Evolutionary conservation across 106 monocot genomes (phyloP).

Genomic region (Hemerocallis citrina): DNA sequence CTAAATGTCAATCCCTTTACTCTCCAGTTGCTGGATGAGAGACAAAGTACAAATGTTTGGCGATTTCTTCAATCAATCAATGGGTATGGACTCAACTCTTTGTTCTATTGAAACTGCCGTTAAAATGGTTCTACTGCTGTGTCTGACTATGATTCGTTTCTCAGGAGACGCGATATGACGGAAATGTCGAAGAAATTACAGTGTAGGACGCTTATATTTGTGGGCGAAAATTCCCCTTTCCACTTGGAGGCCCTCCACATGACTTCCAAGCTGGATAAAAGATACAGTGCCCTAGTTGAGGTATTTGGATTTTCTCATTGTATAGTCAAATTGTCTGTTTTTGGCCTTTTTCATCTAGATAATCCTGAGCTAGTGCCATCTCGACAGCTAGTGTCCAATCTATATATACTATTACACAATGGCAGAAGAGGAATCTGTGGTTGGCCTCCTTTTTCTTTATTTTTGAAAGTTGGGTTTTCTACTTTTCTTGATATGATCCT

Average conservation of each 20-base stretch:
- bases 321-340: too few species aligned
- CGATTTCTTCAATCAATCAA: conserved; percentile 64
- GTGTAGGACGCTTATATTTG: conserved; percentile 62
- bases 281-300: conserved; percentile 71
- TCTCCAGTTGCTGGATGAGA: conserved; percentile 56
- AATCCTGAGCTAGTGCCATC: too few species aligned
- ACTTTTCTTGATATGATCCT: too few species aligned
- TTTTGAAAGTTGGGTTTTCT: too few species aligned
- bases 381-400: too few species aligned
- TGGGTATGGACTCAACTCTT: too few species aligned
- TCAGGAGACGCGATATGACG: conserved; percentile 60
- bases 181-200: conserved; percentile 37
- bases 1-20: not conserved
- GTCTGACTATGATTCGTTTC: not conserved
- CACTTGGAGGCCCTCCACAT: conserved; percentile 62
- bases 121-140: not conserved
- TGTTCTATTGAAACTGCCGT: too few species aligned
- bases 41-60: conserved; percentile 41
- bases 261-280: conserved; percentile 58
- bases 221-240: conserved; percentile 66
- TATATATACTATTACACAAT: too few species aligned
- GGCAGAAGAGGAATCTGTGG: too few species aligned
- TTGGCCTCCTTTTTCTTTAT: too few species aligned
- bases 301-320: conserved; percentile 25
- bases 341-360: too few species aligned